Percentiles rank a stretch among this genome's conserved stretches.
Conservation (phyloP, 2,329 filamentous ascomycete species). For the Cladosporium cucumerinum region DNA sequence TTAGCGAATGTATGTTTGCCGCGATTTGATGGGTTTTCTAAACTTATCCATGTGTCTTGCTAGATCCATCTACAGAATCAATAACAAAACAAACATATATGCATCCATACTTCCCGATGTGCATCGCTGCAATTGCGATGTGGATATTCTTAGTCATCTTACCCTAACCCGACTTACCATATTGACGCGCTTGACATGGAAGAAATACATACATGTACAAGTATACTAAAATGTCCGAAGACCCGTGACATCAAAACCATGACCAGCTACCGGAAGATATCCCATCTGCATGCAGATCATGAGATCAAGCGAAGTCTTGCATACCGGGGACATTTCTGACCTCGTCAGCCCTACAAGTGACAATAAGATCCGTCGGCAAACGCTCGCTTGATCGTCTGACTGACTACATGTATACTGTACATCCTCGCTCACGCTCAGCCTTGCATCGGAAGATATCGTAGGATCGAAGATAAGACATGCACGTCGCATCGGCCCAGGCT, state of each 20-base stretch:
- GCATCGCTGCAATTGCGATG: background rate
- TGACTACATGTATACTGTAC: background rate
- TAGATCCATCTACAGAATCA: background rate
- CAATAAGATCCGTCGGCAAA: background rate
- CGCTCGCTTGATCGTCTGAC: background rate
- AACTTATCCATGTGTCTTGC: background rate
- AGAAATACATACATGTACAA: background rate
- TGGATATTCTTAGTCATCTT: no score
- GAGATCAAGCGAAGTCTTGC: background rate
- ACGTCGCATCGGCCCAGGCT: background rate
- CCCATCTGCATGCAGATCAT: background rate
- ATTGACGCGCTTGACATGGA: background rate
- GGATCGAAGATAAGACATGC: no score
- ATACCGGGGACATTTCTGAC: background rate
- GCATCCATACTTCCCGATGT: background rate
- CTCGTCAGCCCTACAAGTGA: background rate
- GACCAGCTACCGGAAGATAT: no score
- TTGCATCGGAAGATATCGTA: background rate
- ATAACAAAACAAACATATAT: background rate
- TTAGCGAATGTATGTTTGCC: background rate
- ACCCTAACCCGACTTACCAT: background rate
- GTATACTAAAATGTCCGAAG: background rate
- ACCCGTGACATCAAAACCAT: no score
- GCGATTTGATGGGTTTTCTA: background rate
- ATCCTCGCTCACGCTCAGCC: background rate